These are phyloP conservation scores for Alternaria viburni DNA, from an alignment of 2,329 filamentous ascomycete genomes.

Conservation along the genomic window DNA sequence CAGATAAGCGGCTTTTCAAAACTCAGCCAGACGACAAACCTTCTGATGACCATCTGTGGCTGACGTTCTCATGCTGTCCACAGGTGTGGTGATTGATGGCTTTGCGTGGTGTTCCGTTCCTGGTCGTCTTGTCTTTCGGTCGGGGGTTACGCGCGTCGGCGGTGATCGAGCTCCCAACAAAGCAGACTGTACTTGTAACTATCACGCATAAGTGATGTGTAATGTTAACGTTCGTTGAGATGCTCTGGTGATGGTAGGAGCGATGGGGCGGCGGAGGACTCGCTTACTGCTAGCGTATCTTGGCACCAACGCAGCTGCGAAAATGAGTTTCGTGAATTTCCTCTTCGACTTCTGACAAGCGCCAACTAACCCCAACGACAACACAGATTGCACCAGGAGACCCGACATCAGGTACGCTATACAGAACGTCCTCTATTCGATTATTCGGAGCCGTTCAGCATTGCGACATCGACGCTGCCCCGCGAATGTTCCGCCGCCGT, in stretches of 20 bases:
- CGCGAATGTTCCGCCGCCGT: slow-evolving; percentile 9
- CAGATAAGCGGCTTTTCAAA: not conserved
- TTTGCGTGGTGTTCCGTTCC: not conserved
- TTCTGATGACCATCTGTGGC: not conserved
- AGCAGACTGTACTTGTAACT: not conserved
- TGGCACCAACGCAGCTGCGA: slow-evolving; percentile 16
- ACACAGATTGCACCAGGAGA: slow-evolving; percentile 47
- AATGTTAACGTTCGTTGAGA: not conserved
- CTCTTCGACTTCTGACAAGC: slow-evolving; percentile 30
- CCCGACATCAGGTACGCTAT: slow-evolving; percentile 43
- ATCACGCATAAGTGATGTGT: not conserved
- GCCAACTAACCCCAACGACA: slow-evolving; percentile 41
- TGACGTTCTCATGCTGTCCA: not conserved
- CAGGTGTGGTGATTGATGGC: not conserved
- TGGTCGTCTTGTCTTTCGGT: not conserved
- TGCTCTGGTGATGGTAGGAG: not conserved
- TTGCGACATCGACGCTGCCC: slow-evolving; percentile 25
- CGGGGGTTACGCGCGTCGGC: not conserved
- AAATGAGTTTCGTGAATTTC: slow-evolving; percentile 20
- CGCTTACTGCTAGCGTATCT: slow-evolving; percentile 16
- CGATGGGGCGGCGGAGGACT: not conserved
- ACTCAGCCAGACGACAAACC: not conserved
- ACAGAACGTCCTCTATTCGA: slow-evolving; percentile 11
- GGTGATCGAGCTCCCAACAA: not conserved
- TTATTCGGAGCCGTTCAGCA: slow-evolving; percentile 16